Evolutionary conservation across 768 basidiomycete genomes (phyloP).

Genomic region (Pleurotus tuber-regium): DNA sequence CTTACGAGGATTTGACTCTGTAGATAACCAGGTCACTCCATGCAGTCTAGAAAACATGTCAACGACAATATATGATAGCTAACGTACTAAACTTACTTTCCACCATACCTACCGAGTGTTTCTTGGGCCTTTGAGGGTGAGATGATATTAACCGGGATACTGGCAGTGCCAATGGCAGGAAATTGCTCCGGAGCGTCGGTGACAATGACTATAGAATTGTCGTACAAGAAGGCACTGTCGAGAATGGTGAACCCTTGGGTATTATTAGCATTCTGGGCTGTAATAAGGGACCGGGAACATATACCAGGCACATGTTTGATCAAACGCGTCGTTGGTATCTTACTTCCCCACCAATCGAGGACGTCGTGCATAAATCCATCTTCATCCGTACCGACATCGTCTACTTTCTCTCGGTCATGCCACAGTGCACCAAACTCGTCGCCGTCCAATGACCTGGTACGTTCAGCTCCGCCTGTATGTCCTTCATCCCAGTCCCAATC

Average conservation of each 20-base stretch:
- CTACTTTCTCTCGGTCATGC: conserved; percentile 27
- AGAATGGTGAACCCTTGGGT: conserved; percentile 75
- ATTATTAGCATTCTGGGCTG: background rate
- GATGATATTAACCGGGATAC: conserved; percentile 51
- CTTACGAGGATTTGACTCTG: conserved; percentile 50
- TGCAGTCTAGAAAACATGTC: conserved; percentile 42
- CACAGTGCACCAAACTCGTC: conserved; percentile 4
- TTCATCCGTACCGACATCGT: conserved; percentile 16
- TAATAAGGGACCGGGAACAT: conserved; percentile 18
- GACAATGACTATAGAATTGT: conserved; percentile 73
- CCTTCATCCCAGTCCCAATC: conserved; percentile 66
- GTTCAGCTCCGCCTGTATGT: conserved; percentile 56
- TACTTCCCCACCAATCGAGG: conserved; percentile 51
- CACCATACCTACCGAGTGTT: conserved; percentile 50
- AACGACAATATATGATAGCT: background rate
- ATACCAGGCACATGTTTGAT: conserved; percentile 66
- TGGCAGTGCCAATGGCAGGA: conserved; percentile 52
- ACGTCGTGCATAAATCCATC: conserved; percentile 51
- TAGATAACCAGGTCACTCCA: conserved; percentile 68
- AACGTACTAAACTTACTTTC: conserved; percentile 37
- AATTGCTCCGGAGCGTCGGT: conserved; percentile 62
- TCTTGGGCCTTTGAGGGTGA: conserved; percentile 46
- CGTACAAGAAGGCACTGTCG: conserved; percentile 75
- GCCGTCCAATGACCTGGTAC: conserved; percentile 36
- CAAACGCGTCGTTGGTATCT: conserved; percentile 54